phyloP scores from a whole-genome alignment of 495 filamentous ascomycete species.

The Lindgomyces ingoldianus region DNA sequence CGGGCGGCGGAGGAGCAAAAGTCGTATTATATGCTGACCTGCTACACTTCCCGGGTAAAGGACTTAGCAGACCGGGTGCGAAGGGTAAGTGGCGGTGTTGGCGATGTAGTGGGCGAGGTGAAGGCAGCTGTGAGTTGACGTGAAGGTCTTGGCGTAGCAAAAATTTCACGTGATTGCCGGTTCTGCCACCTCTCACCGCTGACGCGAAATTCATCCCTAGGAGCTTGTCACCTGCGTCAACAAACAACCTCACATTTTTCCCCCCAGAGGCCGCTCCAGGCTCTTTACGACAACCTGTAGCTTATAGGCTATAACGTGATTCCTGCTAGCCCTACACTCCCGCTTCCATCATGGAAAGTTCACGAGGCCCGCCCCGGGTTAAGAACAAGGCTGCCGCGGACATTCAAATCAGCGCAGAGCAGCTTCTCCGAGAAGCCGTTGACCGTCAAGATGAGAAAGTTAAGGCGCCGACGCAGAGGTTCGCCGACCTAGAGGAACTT shows the following conservation, averaged over 20 bases:
- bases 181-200: not conserved
- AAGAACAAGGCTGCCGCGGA: constrained; percentile 86
- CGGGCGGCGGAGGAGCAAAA: not conserved
- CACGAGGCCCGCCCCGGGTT: constrained; percentile 91
- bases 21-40: not conserved
- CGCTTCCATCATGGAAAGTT: constrained; percentile 73
- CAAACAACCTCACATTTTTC: not conserved
- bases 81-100: not conserved
- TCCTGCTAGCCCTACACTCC: not conserved
- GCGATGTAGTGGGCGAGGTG: not conserved
- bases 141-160: not conserved
- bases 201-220: not conserved
- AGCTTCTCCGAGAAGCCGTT: constrained; percentile 95
- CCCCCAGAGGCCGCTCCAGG: no score
- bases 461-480: constrained; percentile 89
- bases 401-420: constrained; percentile 87
- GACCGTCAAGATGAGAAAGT: constrained; percentile 90
- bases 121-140: not conserved
- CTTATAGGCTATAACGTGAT: not conserved
- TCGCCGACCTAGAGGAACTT: constrained; percentile 94
- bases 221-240: not conserved
- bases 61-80: no score
- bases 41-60: not conserved
- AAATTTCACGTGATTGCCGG: not conserved
- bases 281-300: no score